Base-by-base conservation (phyloP, 2,329 filamentous ascomycete species). In the Sclerotinia subarctica region DNA sequence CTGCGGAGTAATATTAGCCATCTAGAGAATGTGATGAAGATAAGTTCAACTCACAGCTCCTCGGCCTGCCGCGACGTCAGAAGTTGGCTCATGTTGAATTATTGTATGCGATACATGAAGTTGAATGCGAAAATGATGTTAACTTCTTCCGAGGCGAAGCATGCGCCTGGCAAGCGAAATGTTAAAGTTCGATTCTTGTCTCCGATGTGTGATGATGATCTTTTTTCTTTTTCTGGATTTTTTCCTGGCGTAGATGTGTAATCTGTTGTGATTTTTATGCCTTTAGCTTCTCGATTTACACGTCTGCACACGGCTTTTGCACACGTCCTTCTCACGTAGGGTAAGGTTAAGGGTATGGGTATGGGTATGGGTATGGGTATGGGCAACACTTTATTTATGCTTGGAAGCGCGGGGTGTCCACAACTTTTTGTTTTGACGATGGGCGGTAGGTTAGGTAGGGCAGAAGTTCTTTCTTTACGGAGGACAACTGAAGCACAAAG, bases 11-110 rank as follows among this genome's bases (percentile, higher is more conserved):
- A 54, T 66, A 66, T 70, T 73, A 64, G 74, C 71, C 69, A 65
- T 49, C n/a, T 74, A 70, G 68, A 69, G 35, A 13, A 53, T 69
- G 59, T 65, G 67, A 46, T 58, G 62, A 57, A 57, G 65, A 59
- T 32, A 59, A 24, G 21, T 58, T 56, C 52, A 70, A 85, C 90
- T 80, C 85, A 94, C 91, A 95, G 88, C 85, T 95, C 92, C 81
- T 95, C 92, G 72, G 92, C 92, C 83, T 96, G 93, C 78, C 90
- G 88, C 76, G 85, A 82, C 70, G 91, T 93, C 81, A 95, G 82
- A 79, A 92, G 85, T 77, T 87, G 86, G 82, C 86, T 90, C 91
- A 94, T 94, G 73, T 77, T 79, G 81, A 35, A 42, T 26, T 46
- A 66, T 68, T 54, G 46, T 56, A 54, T 71, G 57, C 57, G 69